Evolutionary conservation across 345 rosid species (phyloP), one percentile per base, ranked within the genome.

Genomic region (Noccaea caerulescens): DNA sequence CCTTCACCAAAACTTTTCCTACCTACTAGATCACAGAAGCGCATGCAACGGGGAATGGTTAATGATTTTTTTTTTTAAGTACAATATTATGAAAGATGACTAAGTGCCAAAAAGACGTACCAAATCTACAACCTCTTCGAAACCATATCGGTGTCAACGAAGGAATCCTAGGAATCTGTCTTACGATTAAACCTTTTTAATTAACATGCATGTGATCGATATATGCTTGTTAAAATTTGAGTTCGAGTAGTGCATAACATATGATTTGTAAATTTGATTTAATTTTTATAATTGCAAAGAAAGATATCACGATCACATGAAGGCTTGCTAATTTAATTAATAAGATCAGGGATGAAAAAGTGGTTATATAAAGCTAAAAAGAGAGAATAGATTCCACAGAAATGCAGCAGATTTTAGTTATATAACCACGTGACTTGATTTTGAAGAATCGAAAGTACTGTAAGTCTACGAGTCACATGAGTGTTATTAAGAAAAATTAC

Each of bases 351-450:
- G 20, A 58, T 41, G 30, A 4, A 58, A 66, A 65, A 58, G 45
- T n/a, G n/a, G 25, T 6, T 56, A 45, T 37, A 45, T 46, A 73
- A 66, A 66, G 61, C 61, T 66, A 13, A 74, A 66, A 43, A 34
- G 72, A 43, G 72, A 27, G 63, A 8, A 52, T 30, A 51, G 14
- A 74, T 66, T 59, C 63, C 49, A 42, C 46, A 39, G 25, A 38
- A 56, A 56, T 16, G 43, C 71, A 66, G 53, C 49, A 42, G 20
- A 42, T 50, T 13, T 58, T 74, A 58, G 62, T 59, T 67, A 10
- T 41, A 62, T 64, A 66, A 66, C 36, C 78, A 67, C 72, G 78
- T 74, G 68, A 51, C 54, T 37, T 67, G 72, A 73, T 66, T 63
- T 66, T 50, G 61, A 58, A n/a, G 25, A 58, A 73, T 50, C 47